phyloP scores from a whole-genome alignment of 1,139 yeast genomes.

The Saccharomyces hybrid region DNA sequence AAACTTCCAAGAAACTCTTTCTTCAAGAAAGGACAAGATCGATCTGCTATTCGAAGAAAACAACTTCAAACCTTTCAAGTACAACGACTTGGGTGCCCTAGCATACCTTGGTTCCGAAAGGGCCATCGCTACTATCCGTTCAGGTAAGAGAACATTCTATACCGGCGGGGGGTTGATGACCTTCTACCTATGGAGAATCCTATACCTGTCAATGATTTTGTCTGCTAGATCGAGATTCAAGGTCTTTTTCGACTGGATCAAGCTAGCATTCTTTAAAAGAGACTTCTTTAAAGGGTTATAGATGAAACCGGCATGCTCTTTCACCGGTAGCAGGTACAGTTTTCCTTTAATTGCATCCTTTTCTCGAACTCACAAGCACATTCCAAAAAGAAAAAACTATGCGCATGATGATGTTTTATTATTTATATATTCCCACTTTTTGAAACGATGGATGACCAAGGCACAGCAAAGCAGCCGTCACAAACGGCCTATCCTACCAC shows the following conservation, averaged over 20 bases:
- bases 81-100: slow-evolving; percentile 66
- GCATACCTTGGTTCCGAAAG: slow-evolving; percentile 86
- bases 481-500: neutral
- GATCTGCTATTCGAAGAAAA: slow-evolving; percentile 39
- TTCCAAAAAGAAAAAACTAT: neutral
- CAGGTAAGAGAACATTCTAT: slow-evolving; percentile 81
- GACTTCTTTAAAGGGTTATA: slow-evolving; percentile 48
- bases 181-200: slow-evolving; percentile 91
- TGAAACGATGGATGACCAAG: neutral
- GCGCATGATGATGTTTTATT: neutral
- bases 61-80: slow-evolving; percentile 52
- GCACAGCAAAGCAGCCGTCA: neutral
- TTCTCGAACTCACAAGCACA: neutral
- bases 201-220: slow-evolving; percentile 86
- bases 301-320: neutral
- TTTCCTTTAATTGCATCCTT: neutral
- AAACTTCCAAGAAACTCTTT: slow-evolving; percentile 44
- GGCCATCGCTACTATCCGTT: slow-evolving; percentile 89
- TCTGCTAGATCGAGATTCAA: slow-evolving; percentile 81
- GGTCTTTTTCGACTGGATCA: slow-evolving; percentile 83
- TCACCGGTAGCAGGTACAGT: neutral
- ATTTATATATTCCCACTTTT: neutral
- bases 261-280: slow-evolving; percentile 84
- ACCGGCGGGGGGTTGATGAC: slow-evolving; percentile 88
- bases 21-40: slow-evolving; percentile 32